Evolutionary conservation across 768 basidiomycete genomes (phyloP), one percentile per base, ranked within the genome.

Genomic region (Tylopilus sp.): DNA sequence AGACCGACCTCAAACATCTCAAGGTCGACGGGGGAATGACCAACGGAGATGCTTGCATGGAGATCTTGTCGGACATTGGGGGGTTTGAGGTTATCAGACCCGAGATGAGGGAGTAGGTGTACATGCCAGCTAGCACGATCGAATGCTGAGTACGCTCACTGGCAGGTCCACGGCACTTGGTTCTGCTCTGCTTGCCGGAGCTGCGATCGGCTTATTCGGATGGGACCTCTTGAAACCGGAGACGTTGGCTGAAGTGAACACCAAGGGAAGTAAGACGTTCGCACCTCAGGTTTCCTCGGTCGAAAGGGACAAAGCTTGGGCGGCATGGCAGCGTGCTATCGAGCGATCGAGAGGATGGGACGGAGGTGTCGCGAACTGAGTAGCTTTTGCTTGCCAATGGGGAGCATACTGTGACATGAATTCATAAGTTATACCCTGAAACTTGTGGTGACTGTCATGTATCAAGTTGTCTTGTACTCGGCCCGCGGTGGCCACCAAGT

Each of bases 1-100:
- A 80, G 16, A 76, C 77, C 6, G 84, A 89, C 43, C 78, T 97
- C 49, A 85, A 87, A 64, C 80, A 88, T 61, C 83, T 99, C 57
- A 95, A 88, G 69, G 96, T 99, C 31, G 97, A 98, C 69, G 97
- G 97, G n/a, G 93, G 94, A 16, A 95, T 97, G 89, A 97, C 94
- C 12, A 96, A 95, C 59, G 90, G 91, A 30, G 92, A 96, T 64
- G 70, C 89, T 26, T 89, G 86, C 52, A 92, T 96, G 93, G 77
- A 81, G 62, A 74, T 95, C 43, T 78, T 95, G 54, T 91, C 91
- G 4, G 88, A 97, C 67, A 76, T 96, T 38, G 92, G 94, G 28
- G 96, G 95, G 14, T 95, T 97, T 72, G 84, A 83, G 26, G 91
- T 99, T 57, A 76, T 95, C 53, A 79, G 97, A 50, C 97, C 96